These are phyloP conservation scores for Emericellopsis atlantica DNA, from an alignment of 2,329 filamentous ascomycete species.

Conservation along the genomic window DNA sequence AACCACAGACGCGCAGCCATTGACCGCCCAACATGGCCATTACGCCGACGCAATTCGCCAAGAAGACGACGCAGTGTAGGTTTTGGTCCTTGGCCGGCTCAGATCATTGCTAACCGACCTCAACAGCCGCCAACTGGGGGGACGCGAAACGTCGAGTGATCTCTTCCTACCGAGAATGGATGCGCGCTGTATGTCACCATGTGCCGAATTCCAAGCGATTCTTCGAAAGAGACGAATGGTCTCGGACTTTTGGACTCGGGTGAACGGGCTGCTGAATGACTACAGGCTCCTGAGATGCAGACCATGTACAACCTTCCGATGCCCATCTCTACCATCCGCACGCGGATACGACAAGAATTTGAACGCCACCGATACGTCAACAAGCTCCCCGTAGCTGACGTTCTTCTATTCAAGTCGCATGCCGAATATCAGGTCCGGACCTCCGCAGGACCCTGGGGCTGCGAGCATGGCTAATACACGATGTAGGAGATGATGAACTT, in stretches of 20 bases:
- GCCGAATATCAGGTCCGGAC: constrained; percentile 75
- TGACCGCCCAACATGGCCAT: constrained; percentile 58
- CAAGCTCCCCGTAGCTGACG: constrained; percentile 78
- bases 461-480: too few species aligned
- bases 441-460: too few species aligned
- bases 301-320: constrained; percentile 91
- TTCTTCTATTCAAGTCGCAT: constrained; percentile 81
- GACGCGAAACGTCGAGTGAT: constrained; percentile 84
- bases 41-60: constrained; percentile 84
- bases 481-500: constrained; percentile 91
- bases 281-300: constrained; percentile 88
- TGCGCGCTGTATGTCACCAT: constrained; percentile 68
- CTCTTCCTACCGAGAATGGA: constrained; percentile 86
- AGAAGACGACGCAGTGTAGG: constrained; percentile 67
- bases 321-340: constrained; percentile 76
- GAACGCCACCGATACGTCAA: constrained; percentile 90
- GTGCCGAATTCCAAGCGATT: neutral
- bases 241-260: too few species aligned
- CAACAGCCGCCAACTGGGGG: constrained; percentile 69
- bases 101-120: neutral
- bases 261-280: constrained; percentile 3
- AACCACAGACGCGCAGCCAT: constrained; percentile 8
- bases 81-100: constrained; percentile 5
- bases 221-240: neutral
- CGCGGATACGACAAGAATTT: constrained; percentile 92